phyloP scores from a whole-genome alignment of 2,329 filamentous ascomycete genomes.

The Penicillium corylophilum region DNA sequence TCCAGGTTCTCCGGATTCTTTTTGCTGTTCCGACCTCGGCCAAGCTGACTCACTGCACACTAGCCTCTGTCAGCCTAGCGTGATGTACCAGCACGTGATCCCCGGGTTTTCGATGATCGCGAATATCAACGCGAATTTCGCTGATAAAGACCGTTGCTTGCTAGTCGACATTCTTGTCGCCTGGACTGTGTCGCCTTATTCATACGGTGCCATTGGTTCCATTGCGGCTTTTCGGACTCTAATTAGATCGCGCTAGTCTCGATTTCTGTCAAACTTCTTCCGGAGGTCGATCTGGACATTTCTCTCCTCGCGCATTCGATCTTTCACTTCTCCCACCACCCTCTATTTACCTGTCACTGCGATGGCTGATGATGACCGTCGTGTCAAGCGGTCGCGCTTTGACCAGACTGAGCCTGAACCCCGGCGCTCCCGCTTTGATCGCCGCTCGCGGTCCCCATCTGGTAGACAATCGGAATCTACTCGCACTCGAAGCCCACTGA shows the following conservation, averaged over 20 bases:
- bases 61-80: constrained; percentile 8
- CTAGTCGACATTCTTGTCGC: not conserved
- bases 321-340: not conserved
- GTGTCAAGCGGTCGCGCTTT: constrained; percentile 85
- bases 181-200: not conserved
- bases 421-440: constrained; percentile 81
- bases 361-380: constrained; percentile 78
- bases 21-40: constrained; percentile 38
- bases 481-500: constrained; percentile 79
- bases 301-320: constrained; percentile 7
- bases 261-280: constrained; percentile 26
- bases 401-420: constrained; percentile 86
- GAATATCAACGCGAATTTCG: not conserved
- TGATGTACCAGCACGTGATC: constrained; percentile 10
- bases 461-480: constrained; percentile 64
- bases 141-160: not conserved
- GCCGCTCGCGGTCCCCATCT: constrained; percentile 82
- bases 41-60: constrained; percentile 32
- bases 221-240: not conserved
- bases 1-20: constrained; percentile 26
- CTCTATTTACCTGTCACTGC: constrained; percentile 1
- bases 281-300: constrained; percentile 10
- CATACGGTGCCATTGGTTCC: not conserved
- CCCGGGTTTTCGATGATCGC: not conserved
- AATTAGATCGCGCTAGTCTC: constrained; percentile 13